These are phyloP conservation scores for Inosperma sp. DNA, from an alignment of 768 basidiomycete genomes.

Conservation along the genomic window DNA sequence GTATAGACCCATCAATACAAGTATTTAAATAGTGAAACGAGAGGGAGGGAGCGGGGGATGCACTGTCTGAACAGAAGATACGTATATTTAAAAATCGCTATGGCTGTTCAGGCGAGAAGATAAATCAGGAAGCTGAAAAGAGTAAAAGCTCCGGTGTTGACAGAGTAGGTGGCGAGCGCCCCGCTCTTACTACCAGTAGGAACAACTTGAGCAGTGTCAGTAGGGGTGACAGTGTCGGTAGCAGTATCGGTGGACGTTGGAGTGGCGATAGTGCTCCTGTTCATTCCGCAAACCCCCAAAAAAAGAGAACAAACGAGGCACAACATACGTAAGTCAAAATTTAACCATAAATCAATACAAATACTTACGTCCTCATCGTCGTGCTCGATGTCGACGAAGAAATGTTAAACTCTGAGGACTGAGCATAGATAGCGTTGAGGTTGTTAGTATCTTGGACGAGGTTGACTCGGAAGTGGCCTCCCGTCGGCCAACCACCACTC, in stretches of 20 bases:
- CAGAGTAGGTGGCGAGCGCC: constrained; percentile 13
- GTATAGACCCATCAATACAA: too few species aligned
- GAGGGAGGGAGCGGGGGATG: too few species aligned
- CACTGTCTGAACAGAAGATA: too few species aligned
- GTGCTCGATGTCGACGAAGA: constrained; percentile 20
- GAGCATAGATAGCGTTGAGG: constrained; percentile 57
- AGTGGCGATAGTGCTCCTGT: constrained; percentile 11
- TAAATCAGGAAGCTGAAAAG: constrained; percentile 27
- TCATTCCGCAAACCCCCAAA: too few species aligned
- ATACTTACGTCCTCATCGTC: constrained; percentile 21
- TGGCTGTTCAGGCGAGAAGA: constrained; percentile 17
- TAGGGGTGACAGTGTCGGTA: constrained; percentile 14
- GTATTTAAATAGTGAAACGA: too few species aligned
- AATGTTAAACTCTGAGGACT: constrained; percentile 60
- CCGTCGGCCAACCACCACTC: constrained; percentile 59
- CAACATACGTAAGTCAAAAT: constrained; percentile 1
- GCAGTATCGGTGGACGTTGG: constrained; percentile 11
- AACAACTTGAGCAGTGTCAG: constrained; percentile 17
- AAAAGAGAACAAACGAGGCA: too few species aligned
- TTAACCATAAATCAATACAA: not conserved
- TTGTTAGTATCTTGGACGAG: constrained; percentile 48
- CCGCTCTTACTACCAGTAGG: constrained; percentile 19
- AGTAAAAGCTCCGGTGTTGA: constrained; percentile 26
- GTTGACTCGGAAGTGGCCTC: constrained; percentile 65
- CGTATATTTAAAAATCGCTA: not conserved